Evolutionary conservation across 2,329 filamentous ascomycete species (phyloP).

Genomic region (Fusarium goolgardi): DNA sequence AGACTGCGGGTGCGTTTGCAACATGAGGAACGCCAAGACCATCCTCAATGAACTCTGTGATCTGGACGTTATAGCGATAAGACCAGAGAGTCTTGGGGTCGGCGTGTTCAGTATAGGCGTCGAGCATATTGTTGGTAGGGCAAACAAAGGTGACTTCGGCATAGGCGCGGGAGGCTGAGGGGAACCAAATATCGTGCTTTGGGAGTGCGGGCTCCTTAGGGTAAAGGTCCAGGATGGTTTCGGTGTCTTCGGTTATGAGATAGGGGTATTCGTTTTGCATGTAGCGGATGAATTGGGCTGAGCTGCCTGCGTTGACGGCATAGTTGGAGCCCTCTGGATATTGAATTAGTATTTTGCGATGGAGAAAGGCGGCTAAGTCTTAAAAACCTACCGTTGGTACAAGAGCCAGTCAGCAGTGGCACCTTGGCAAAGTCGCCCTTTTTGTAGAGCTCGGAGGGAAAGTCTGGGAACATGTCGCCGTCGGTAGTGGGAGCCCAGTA

Average conservation of each 20-base stretch:
- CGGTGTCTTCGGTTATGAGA: slow-evolving; percentile 53
- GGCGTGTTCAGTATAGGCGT: slow-evolving; percentile 45
- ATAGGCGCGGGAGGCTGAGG: slow-evolving; percentile 56
- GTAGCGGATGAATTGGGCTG: slow-evolving; percentile 54
- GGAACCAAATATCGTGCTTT: slow-evolving; percentile 58
- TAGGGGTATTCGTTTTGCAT: slow-evolving; percentile 61
- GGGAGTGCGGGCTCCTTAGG: slow-evolving; percentile 52
- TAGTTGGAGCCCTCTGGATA: slow-evolving; percentile 60
- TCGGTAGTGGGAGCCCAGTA: slow-evolving; percentile 65
- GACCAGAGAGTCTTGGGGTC: slow-evolving; percentile 52
- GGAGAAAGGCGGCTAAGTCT: not conserved
- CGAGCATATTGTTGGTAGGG: slow-evolving; percentile 55
- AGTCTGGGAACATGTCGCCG: slow-evolving; percentile 58
- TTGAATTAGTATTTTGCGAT: slow-evolving; percentile 16
- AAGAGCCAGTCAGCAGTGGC: slow-evolving; percentile 59
- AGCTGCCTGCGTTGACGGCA: slow-evolving; percentile 52
- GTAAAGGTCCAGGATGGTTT: slow-evolving; percentile 55
- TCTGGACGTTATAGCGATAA: slow-evolving; percentile 63
- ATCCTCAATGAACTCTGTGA: slow-evolving; percentile 49
- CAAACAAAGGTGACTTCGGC: slow-evolving; percentile 61
- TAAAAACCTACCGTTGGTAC: slow-evolving; percentile 55
- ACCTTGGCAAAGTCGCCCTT: slow-evolving; percentile 57
- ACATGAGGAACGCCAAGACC: slow-evolving; percentile 63
- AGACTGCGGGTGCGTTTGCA: slow-evolving; percentile 61
- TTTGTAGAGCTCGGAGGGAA: slow-evolving; percentile 56